These are phyloP conservation scores for Fraxinus pennsylvanica DNA, from an alignment of 257 asterid genomes.

Conservation along the genomic window DNA sequence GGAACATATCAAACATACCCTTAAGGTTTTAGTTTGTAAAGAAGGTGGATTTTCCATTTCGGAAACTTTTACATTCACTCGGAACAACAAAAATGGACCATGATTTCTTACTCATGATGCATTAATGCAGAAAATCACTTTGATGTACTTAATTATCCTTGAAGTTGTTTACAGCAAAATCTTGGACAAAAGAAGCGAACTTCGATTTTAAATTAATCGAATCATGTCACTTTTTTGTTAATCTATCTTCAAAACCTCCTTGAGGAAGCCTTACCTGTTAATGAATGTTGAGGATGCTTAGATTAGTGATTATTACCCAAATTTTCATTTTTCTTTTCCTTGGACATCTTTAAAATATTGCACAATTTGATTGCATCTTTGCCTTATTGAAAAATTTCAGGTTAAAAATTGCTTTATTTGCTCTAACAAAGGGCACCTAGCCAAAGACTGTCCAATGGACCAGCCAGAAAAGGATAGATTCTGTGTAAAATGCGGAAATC, in stretches of 20 bases:
- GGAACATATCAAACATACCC: no score
- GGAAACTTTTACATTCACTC: neutral
- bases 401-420: conserved; percentile 37
- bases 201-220: neutral
- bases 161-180: conserved; percentile 2
- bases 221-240: neutral
- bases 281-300: conserved; percentile 2
- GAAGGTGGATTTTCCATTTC: neutral
- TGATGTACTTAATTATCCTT: neutral
- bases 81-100: neutral
- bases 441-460: conserved; percentile 36
- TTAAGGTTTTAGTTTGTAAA: neutral
- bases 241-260: neutral
- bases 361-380: neutral
- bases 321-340: neutral
- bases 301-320: neutral
- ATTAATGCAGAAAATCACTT: conserved; percentile 11
- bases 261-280: neutral
- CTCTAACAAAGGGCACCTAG: conserved; percentile 36
- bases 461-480: conserved; percentile 25
- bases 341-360: neutral
- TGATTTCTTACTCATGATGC: neutral
- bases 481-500: conserved; percentile 48
- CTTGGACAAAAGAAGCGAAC: neutral
- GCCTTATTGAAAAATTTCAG: conserved; percentile 29